Evolutionary conservation across 352 stramenopile genomes (phyloP).

Genomic region (Phytophthora hybrid): DNA sequence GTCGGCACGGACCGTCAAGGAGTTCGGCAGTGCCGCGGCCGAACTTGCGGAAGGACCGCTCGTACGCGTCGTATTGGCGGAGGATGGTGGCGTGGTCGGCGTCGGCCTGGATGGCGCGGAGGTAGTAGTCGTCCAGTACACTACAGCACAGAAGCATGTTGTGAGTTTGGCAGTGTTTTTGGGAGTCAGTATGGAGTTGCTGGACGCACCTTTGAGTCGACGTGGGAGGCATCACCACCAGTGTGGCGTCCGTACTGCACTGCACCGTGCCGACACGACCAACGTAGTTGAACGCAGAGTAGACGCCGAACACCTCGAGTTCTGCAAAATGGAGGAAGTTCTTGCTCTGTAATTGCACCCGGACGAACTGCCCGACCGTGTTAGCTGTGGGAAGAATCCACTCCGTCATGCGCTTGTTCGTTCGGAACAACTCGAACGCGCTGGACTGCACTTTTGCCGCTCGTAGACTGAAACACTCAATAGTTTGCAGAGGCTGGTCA

Average conservation of each 20-base stretch:
- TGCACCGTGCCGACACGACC: slow-evolving; percentile 81
- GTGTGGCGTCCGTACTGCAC: slow-evolving; percentile 89
- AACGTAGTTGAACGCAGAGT: slow-evolving; percentile 84
- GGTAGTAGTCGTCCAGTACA: slow-evolving; percentile 84
- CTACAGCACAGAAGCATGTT: slow-evolving; percentile 20
- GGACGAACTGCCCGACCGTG: slow-evolving; percentile 80
- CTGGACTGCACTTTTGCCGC: slow-evolving; percentile 83
- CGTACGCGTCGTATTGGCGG: slow-evolving; percentile 90
- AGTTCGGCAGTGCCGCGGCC: slow-evolving; percentile 52
- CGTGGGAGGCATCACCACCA: slow-evolving; percentile 84
- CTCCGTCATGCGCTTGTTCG: slow-evolving; percentile 83
- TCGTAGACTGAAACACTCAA: slow-evolving; percentile 54
- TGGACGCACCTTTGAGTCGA: slow-evolving; percentile 61
- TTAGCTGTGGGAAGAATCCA: slow-evolving; percentile 90
- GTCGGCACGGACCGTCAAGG: slow-evolving; percentile 55
- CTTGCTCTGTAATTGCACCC: slow-evolving; percentile 90
- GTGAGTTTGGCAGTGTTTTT: not conserved
- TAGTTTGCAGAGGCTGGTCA: too few species aligned
- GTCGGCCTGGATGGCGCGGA: slow-evolving; percentile 91
- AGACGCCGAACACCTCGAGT: slow-evolving; percentile 93
- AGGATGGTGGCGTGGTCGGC: slow-evolving; percentile 91
- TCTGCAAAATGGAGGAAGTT: slow-evolving; percentile 93
- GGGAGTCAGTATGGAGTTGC: not conserved
- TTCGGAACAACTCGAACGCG: slow-evolving; percentile 82
- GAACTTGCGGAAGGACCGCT: slow-evolving; percentile 79